Evolutionary conservation across 257 asterid species (phyloP), one percentile per base, ranked within the genome.

Genomic region (Agastache rugosa): DNA sequence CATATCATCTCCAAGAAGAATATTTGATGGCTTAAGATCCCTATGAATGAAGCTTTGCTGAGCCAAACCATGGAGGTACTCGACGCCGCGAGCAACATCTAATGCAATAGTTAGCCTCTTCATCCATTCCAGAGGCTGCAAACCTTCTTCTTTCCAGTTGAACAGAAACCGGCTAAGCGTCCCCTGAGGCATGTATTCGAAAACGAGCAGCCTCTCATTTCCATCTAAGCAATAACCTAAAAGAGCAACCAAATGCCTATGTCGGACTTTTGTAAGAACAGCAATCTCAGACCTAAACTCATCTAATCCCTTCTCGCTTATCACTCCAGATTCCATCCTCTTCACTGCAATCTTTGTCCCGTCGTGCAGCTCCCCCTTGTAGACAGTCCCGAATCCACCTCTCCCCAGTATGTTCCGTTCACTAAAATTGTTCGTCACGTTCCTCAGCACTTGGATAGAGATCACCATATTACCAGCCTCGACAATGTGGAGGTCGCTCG

Each of bases 131-230:
- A 93, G 84, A n/a, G 98, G 98, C 31, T 85, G 87, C 82, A 93
- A 50, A 6, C 84, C 90, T 80, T 90, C 95, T 16, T 83, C 87
- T 61, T 83, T 82, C 98, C 97, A 93, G 60, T 86, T 63, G 71
- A 93, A 93, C 60, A 93, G 63, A 71, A 85, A 84, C 83, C 90
- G 74, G 58, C 95, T 91, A 19, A 93, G 95, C 0, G 92, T 89
- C 51, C 98, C 98, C 75, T 93, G 97, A 55, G 97, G 94, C 97
- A 93, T 93, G 80, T 90, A 87, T 55, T 93, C 97, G 11, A 86
- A 93, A 0, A 93, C 98, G 45, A 91, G 91, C 63, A 89, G 82
- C 84, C 87, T 90, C 83, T 93, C 97, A 10, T 85, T 79, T 19
- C 86, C 93, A 60, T 89, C 98, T 61, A 89, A 82, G 85, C 97